These are phyloP conservation scores for Hymenoscyphus repandus DNA, from an alignment of 2,329 filamentous ascomycete species.

Conservation along the genomic window DNA sequence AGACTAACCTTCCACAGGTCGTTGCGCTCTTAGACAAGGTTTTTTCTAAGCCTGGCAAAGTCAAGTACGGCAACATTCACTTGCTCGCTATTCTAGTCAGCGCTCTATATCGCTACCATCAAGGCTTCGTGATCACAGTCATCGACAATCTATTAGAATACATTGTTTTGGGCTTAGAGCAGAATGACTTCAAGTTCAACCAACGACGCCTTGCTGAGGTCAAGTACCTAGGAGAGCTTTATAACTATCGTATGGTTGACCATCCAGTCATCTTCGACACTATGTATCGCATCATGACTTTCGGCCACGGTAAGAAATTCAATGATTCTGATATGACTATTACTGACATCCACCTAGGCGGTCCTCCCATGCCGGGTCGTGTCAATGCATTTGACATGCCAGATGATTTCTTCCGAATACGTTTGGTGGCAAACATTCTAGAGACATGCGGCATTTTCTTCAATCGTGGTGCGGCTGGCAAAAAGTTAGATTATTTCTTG, in stretches of 20 bases:
- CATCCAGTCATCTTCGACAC: constrained; percentile 93
- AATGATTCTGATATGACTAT: neutral
- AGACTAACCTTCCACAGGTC: constrained; percentile 17
- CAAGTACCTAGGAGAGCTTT: constrained; percentile 93
- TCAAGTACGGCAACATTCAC: constrained; percentile 96
- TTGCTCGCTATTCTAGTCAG: constrained; percentile 85
- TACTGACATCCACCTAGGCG: constrained; percentile 43
- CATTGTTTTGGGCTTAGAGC: constrained; percentile 80
- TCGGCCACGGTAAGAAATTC: constrained; percentile 59
- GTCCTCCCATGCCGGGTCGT: constrained; percentile 73
- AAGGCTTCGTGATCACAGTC: constrained; percentile 82
- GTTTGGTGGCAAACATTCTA: constrained; percentile 79
- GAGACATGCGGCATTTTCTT: constrained; percentile 97
- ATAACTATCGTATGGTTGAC: constrained; percentile 96
- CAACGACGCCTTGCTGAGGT: constrained; percentile 92
- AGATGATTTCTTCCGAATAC: constrained; percentile 94
- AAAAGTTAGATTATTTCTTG: constrained; percentile 96
- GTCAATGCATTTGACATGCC: constrained; percentile 77
- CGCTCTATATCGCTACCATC: constrained; percentile 86
- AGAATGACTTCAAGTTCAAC: constrained; percentile 97
- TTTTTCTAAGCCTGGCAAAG: constrained; percentile 92
- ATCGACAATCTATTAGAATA: constrained; percentile 90
- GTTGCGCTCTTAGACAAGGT: constrained; percentile 60
- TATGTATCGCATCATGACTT: constrained; percentile 89
- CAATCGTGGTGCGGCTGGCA: constrained; percentile 85